phyloP scores from a whole-genome alignment of 192 early-diverging fungal species.

The Backusella morwellensis region DNA sequence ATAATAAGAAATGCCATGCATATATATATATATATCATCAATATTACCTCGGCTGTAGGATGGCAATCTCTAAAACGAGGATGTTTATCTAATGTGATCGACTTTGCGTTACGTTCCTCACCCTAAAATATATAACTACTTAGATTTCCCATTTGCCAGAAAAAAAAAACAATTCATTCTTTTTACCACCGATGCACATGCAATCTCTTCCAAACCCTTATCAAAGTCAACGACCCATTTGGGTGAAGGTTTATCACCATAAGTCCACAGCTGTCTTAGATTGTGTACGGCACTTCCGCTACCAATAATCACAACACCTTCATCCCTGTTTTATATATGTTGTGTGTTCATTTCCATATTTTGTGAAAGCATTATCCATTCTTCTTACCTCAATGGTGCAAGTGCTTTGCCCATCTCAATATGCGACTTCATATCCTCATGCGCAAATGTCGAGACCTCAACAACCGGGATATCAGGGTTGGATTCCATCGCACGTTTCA shows the following conservation, averaged over 20 bases:
- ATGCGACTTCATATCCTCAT: slow-evolving; percentile 55
- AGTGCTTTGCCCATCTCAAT: slow-evolving; percentile 53
- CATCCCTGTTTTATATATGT: slow-evolving; percentile 35
- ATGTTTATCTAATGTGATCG: slow-evolving; percentile 42
- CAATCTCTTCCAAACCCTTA: slow-evolving; percentile 47
- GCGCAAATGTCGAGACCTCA: slow-evolving; percentile 58
- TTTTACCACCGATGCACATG: slow-evolving; percentile 13
- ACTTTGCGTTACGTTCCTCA: slow-evolving; percentile 37
- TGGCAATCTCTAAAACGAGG: slow-evolving; percentile 50
- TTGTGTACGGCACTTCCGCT: slow-evolving; percentile 71
- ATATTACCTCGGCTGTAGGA: slow-evolving; percentile 53
- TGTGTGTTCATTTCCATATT: neutral
- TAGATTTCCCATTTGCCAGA: no score
- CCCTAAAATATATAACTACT: slow-evolving; percentile 5
- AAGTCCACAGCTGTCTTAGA: slow-evolving; percentile 47
- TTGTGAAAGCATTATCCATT: neutral
- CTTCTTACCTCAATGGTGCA: slow-evolving; percentile 39
- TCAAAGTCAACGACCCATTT: slow-evolving; percentile 60
- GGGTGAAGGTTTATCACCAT: slow-evolving; percentile 31
- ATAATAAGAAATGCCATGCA: no score
- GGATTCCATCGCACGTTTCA: slow-evolving; percentile 58
- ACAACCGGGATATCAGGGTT: slow-evolving; percentile 58
- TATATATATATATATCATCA: no score
- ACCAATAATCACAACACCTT: slow-evolving; percentile 63
- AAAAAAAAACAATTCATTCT: neutral